Base-by-base conservation (phyloP, 169 alveolate genomes). In the Toxoplasma gondii region DNA sequence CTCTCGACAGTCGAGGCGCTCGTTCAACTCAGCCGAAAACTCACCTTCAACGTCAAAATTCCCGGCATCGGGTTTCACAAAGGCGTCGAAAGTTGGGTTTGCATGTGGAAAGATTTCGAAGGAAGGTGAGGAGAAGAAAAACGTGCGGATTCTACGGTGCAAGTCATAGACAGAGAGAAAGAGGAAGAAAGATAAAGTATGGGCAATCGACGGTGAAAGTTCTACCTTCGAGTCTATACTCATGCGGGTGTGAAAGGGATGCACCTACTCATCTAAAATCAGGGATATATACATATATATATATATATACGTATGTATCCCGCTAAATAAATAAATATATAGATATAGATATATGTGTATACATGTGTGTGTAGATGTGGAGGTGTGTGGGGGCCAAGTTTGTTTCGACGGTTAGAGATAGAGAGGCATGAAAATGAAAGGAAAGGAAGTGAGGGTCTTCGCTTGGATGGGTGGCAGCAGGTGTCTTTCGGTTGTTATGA, bases 61-160 rank as follows among this genome's bases (percentile, higher is more conserved):
- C 93, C 93, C 22, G 93, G 93, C 34, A 69, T 88, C 64, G 54
- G 70, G 10, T 88, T 88, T 67, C 93, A 88, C 67, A 88, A 88
- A 38, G 93, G 93, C 58, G 86, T 88, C 44, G 69, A 88, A 39
- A 88, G 93, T 86, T 88, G 93, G 93, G 74, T 69, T 2, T 58
- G 87, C 93, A 64, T 43, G 67, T 88, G 93, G 93, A 88, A 88
- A 67, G 93, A 88, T 27, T 38, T 34, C 2, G 67, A 58, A 1
- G 70, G 82, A 67, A 88, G 39, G 93, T 67, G 44, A n/a, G 86
- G 4, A n/a, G n/a, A 17, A 64, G 27, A 22, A 64, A 22, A 64
- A 22, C 78, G 27, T 22, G 27, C 78, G 27, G 17, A 64, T 17
- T 64, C 17, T 27, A 64, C n/a, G n/a, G 17, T 64, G 78, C 17